phyloP scores from a whole-genome alignment of 345 rosid species.

The Murraya paniculata region DNA sequence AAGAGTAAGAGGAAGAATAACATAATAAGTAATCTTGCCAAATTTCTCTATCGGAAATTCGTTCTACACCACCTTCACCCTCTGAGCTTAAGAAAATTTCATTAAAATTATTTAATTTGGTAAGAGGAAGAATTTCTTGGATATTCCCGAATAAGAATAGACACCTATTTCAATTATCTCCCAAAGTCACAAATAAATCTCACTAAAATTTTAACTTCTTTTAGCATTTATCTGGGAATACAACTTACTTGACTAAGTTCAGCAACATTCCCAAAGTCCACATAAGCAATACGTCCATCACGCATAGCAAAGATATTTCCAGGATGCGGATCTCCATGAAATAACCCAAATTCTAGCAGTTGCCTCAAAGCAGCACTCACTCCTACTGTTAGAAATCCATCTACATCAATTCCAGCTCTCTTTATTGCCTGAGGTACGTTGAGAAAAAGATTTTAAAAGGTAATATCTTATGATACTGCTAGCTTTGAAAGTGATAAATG shows the following conservation, averaged over 20 bases:
- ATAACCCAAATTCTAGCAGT: conserved; percentile 87
- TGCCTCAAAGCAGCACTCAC: conserved; percentile 97
- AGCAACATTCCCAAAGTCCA: conserved; percentile 98
- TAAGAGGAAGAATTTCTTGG: background rate
- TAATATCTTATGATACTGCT: conserved; percentile 12
- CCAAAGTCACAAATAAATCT: background rate
- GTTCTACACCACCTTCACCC: background rate
- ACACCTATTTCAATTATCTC: background rate
- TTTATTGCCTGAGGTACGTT: conserved; percentile 66
- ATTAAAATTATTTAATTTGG: background rate
- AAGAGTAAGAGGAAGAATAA: background rate
- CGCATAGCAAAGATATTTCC: conserved; percentile 98
- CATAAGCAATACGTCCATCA: conserved; percentile 97
- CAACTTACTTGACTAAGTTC: conserved; percentile 87
- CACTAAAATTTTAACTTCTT: background rate
- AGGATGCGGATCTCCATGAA: conserved; percentile 99
- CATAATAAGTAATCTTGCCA: background rate
- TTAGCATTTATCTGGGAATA: conserved; percentile 5
- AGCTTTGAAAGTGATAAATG: conserved; percentile 7
- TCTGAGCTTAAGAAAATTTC: background rate
- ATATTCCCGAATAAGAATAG: background rate
- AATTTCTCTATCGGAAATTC: background rate
- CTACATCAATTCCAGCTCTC: conserved; percentile 82
- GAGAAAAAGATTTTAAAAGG: conserved; percentile 16
- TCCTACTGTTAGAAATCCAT: conserved; percentile 90